Conservation (phyloP, 805 yeast genomes). For the Candida orba region DNA sequence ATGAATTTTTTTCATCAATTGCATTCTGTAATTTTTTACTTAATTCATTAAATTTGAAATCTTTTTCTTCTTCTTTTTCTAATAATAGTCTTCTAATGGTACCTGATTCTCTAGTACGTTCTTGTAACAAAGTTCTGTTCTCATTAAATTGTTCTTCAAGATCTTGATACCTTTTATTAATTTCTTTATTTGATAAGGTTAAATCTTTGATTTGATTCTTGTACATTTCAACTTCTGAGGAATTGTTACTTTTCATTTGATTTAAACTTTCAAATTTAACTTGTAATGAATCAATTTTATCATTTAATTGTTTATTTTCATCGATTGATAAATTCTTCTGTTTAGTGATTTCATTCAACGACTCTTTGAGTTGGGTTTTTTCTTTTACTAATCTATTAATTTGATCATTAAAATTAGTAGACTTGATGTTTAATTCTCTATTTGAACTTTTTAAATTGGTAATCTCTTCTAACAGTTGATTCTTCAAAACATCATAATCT, state of each 20-base stretch:
- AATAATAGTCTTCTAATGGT: conserved; percentile 61
- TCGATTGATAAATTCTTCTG: conserved; percentile 28
- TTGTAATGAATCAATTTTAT: conserved; percentile 31
- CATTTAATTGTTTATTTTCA: conserved; percentile 36
- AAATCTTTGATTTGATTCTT: conserved; percentile 71
- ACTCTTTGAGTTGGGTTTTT: conserved; percentile 27
- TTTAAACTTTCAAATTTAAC: conserved; percentile 33
- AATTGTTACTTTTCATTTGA: conserved; percentile 27
- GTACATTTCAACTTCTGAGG: conserved; percentile 39
- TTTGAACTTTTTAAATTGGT: conserved; percentile 19
- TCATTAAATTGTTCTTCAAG: conserved; percentile 82
- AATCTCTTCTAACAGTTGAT: conserved; percentile 18
- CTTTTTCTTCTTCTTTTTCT: conserved; percentile 59
- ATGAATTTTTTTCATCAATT: conserved; percentile 52
- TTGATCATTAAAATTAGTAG: conserved; percentile 27
- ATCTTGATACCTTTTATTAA: conserved; percentile 50
- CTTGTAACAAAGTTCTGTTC: conserved; percentile 63
- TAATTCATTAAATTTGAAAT: conserved; percentile 45
- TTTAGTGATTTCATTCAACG: conserved; percentile 33
- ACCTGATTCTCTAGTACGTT: conserved; percentile 70
- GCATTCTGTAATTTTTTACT: conserved; percentile 42
- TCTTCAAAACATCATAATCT: conserved; percentile 26
- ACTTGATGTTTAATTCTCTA: conserved; percentile 23
- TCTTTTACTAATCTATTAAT: conserved; percentile 29
- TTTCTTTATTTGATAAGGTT: conserved; percentile 58